These are phyloP conservation scores for Emmonsia crescens DNA, from an alignment of 2,329 filamentous ascomycete genomes.

Conservation along the genomic window DNA sequence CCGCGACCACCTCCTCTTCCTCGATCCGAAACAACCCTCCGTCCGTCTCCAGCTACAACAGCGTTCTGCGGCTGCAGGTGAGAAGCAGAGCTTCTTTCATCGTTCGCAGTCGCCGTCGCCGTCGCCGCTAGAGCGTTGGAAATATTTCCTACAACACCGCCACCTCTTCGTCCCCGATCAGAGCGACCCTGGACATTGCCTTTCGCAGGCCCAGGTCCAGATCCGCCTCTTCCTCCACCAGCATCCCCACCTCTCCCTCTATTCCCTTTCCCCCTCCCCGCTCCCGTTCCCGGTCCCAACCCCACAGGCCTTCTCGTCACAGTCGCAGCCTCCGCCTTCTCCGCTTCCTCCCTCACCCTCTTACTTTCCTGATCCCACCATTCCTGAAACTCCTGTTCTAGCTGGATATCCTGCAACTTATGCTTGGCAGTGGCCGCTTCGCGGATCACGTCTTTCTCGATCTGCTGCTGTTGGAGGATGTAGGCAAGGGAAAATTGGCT, in stretches of 20 bases:
- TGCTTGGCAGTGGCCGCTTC: conserved; percentile 74
- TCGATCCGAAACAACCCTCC: not conserved
- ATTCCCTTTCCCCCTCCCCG: conserved; percentile 11
- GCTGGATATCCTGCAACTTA: conserved; percentile 85
- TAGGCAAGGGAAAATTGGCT: conserved; percentile 69
- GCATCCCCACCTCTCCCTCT: conserved; percentile 9
- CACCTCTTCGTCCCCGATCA: not conserved
- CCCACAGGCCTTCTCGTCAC: conserved; percentile 20
- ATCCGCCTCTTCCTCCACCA: not conserved
- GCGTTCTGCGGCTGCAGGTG: not conserved
- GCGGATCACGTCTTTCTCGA: conserved; percentile 69
- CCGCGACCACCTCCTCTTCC: conserved; percentile 1
- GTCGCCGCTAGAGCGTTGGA: not conserved
- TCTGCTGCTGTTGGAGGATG: conserved; percentile 77
- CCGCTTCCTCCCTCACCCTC: conserved; percentile 55
- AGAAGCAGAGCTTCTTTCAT: not conserved
- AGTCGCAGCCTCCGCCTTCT: conserved; percentile 17
- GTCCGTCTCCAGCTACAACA: not conserved
- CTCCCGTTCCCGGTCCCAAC: not conserved
- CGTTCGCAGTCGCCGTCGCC: not conserved
- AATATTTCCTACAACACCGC: not conserved
- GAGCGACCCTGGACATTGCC: not conserved
- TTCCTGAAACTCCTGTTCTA: conserved; percentile 92
- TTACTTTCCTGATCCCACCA: conserved; percentile 88
- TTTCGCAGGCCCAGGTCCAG: not conserved